phyloP scores from a whole-genome alignment of 768 basidiomycete genomes.

The Hypsizygus marmoreus region DNA sequence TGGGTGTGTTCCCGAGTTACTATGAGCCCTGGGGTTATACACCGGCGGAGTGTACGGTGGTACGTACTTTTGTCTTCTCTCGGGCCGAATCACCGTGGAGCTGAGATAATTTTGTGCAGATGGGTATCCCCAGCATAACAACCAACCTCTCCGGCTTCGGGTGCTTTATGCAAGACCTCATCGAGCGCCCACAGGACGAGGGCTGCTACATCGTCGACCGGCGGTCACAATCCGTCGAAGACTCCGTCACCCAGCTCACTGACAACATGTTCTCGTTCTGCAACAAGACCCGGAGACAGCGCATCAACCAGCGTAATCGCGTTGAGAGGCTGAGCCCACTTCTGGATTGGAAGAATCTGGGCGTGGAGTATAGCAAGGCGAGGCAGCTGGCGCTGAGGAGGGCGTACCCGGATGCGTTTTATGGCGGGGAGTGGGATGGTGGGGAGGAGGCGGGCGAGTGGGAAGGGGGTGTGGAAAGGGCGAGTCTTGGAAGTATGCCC shows the following conservation, averaged over 20 bases:
- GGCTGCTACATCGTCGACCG: slow-evolving; percentile 97
- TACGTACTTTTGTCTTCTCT: slow-evolving; percentile 37
- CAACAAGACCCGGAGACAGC: slow-evolving; percentile 87
- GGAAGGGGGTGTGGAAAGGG: slow-evolving; percentile 64
- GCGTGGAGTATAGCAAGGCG: slow-evolving; percentile 96
- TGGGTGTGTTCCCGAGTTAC: slow-evolving; percentile 98
- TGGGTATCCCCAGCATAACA: slow-evolving; percentile 97
- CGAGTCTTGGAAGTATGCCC: slow-evolving; percentile 76
- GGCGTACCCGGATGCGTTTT: slow-evolving; percentile 95
- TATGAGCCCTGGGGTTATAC: slow-evolving; percentile 98
- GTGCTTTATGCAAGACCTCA: slow-evolving; percentile 97
- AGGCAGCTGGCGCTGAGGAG: slow-evolving; percentile 88
- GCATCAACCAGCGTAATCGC: slow-evolving; percentile 98
- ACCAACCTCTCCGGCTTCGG: slow-evolving; percentile 99
- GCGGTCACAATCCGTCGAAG: slow-evolving; percentile 85
- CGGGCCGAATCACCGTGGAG: slow-evolving; percentile 8
- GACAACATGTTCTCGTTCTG: slow-evolving; percentile 75
- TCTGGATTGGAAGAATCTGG: slow-evolving; percentile 98
- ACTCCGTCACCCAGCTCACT: slow-evolving; percentile 84
- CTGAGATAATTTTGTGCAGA: slow-evolving; percentile 42
- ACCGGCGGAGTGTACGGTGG: slow-evolving; percentile 98
- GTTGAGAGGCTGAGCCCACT: slow-evolving; percentile 93
- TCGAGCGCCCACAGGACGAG: slow-evolving; percentile 92
- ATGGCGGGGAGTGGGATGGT: slow-evolving; percentile 43
- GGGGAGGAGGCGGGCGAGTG: slow-evolving; percentile 42